phyloP scores from a whole-genome alignment of 768 basidiomycete genomes.

The Amanita pallidorosea region DNA sequence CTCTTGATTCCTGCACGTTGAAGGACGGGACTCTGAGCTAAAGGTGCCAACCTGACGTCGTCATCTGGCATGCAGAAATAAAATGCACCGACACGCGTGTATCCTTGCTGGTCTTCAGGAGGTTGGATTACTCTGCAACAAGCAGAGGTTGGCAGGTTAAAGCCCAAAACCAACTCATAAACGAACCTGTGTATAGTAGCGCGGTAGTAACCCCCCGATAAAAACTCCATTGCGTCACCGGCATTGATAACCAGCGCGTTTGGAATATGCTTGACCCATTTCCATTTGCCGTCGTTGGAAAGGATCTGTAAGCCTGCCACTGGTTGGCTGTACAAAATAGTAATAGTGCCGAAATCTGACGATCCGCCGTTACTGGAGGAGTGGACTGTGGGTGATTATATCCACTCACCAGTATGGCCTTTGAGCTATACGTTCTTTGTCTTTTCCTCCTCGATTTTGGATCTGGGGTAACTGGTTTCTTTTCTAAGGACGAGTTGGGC shows the following conservation, averaged over 20 bases:
- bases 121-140: slow-evolving; percentile 41
- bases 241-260: slow-evolving; percentile 52
- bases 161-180: no score
- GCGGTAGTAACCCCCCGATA: slow-evolving; percentile 50
- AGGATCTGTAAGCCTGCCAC: slow-evolving; percentile 45
- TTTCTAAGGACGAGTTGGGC: neutral
- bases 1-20: slow-evolving; percentile 29
- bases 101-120: slow-evolving; percentile 38
- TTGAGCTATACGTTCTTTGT: slow-evolving; percentile 52
- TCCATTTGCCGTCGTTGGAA: slow-evolving; percentile 39
- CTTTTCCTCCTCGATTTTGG: slow-evolving; percentile 35
- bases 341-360: slow-evolving; percentile 42
- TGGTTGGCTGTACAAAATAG: slow-evolving; percentile 53
- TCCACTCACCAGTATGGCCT: slow-evolving; percentile 39
- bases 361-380: neutral
- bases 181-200: slow-evolving; percentile 40
- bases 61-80: slow-evolving; percentile 49
- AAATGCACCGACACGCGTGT: slow-evolving; percentile 44
- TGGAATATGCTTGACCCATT: slow-evolving; percentile 47
- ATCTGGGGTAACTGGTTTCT: slow-evolving; percentile 33
- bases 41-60: slow-evolving; percentile 32
- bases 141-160: no score
- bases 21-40: slow-evolving; percentile 36
- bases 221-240: slow-evolving; percentile 48
- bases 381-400: neutral